Evolutionary conservation across 2,329 filamentous ascomycete genomes (phyloP).

Genomic region (Botrytis fragariae): DNA sequence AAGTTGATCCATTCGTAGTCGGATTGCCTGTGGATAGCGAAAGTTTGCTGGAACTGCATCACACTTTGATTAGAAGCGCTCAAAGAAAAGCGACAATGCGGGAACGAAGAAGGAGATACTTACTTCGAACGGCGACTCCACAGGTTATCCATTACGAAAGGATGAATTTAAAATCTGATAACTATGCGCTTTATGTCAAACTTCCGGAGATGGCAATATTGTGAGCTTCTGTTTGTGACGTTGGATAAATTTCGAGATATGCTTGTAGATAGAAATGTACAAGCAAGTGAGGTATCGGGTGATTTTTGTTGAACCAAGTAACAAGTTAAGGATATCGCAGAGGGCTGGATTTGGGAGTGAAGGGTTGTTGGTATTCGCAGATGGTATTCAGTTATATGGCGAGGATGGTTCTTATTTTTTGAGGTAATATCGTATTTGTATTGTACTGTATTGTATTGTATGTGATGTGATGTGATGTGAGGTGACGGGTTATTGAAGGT

Average conservation of each 20-base stretch:
- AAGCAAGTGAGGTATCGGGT: neutral
- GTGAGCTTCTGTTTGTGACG: conserved; percentile 23
- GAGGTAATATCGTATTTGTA: neutral
- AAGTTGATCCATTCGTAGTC: conserved; percentile 41
- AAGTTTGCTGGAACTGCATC: conserved; percentile 65
- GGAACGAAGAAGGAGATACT: conserved; percentile 26
- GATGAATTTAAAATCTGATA: conserved; percentile 17
- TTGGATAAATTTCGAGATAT: conserved; percentile 20
- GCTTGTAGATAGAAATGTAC: conserved; percentile 12
- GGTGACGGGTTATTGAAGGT: neutral
- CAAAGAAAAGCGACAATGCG: conserved; percentile 16
- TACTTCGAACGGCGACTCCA: conserved; percentile 86
- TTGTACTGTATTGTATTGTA: neutral
- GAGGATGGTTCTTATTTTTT: neutral
- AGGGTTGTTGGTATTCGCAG: neutral
- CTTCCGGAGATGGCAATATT: conserved; percentile 22
- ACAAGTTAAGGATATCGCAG: neutral
- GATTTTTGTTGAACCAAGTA: neutral
- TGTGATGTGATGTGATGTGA: neutral
- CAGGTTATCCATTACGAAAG: conserved; percentile 43
- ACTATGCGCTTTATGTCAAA: conserved; percentile 19
- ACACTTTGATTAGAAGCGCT: conserved; percentile 27
- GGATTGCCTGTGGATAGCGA: conserved; percentile 69
- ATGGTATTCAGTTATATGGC: neutral
- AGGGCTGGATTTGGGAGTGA: neutral